Conservation (phyloP, 2,329 filamentous ascomycete species). For the Exutisphaerella laricina region DNA sequence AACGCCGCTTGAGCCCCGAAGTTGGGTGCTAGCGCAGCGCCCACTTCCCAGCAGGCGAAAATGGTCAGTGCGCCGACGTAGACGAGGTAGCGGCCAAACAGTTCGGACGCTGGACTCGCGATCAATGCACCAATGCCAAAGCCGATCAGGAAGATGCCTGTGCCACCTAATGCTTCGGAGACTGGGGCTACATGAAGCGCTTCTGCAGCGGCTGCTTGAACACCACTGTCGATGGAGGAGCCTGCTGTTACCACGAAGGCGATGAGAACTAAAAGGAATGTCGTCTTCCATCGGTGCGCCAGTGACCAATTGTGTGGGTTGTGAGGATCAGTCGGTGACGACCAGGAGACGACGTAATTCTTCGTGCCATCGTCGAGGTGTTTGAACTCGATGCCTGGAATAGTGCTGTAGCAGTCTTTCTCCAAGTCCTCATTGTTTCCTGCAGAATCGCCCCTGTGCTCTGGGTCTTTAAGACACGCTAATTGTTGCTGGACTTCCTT, state of each 20-base stretch:
- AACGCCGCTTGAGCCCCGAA: slow-evolving; percentile 23
- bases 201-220: not conserved
- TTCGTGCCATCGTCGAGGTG: not conserved
- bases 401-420: not conserved
- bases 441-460: not conserved
- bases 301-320: slow-evolving; percentile 2
- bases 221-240: slow-evolving; percentile 1
- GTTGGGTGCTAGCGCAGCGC: slow-evolving; percentile 14
- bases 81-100: slow-evolving; percentile 28
- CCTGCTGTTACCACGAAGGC: not conserved
- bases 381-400: not conserved
- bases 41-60: slow-evolving; percentile 12
- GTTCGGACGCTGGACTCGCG: slow-evolving; percentile 36
- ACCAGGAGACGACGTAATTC: slow-evolving; percentile 1
- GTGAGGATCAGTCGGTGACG: not conserved
- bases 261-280: slow-evolving; percentile 1
- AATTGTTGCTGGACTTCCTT: not conserved
- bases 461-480: not conserved
- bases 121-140: slow-evolving; percentile 35
- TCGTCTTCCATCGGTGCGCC: not conserved
- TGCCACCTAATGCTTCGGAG: not conserved
- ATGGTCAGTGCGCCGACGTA: slow-evolving; percentile 17
- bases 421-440: not conserved
- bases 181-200: not conserved
- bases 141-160: slow-evolving; percentile 29